Evolutionary conservation across 2,329 filamentous ascomycete genomes (phyloP).

Genomic region (Gaeumannomyces sp.): DNA sequence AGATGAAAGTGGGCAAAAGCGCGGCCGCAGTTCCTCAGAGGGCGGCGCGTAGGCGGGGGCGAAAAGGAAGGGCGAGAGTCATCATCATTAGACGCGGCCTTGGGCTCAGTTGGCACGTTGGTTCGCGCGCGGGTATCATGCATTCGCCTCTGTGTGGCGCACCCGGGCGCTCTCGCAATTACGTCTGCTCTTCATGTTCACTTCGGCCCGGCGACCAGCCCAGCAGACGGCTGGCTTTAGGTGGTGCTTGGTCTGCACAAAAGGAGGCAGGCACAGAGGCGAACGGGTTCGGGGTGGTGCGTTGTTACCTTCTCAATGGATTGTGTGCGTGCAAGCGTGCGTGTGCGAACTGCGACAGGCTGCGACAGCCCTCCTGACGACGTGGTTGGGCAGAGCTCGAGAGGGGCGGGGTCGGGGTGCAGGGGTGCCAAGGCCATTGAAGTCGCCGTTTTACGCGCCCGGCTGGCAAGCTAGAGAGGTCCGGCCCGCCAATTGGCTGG

Average conservation of each 20-base stretch:
- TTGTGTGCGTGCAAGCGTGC: background rate
- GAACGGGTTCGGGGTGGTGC: background rate
- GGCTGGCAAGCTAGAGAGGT: background rate
- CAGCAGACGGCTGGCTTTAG: too few relatives aligned
- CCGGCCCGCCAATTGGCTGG: background rate
- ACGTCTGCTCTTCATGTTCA: too few relatives aligned
- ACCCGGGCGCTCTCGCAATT: background rate
- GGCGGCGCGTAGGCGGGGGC: too few relatives aligned
- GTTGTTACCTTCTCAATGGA: background rate
- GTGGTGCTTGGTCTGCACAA: background rate
- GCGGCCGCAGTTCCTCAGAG: too few relatives aligned
- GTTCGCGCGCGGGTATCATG: background rate
- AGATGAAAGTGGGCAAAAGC: background rate
- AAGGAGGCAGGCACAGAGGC: background rate
- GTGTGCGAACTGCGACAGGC: background rate
- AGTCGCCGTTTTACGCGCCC: background rate
- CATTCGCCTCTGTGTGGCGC: background rate
- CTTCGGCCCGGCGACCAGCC: too few relatives aligned
- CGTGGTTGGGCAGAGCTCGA: background rate
- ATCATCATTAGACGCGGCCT: background rate
- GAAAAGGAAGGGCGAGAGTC: background rate
- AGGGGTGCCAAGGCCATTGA: background rate
- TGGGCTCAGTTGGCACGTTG: background rate
- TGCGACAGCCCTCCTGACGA: background rate
- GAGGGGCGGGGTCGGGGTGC: background rate